Base-by-base conservation (phyloP, 2,329 filamentous ascomycete species). In the Venturia pyrina region DNA sequence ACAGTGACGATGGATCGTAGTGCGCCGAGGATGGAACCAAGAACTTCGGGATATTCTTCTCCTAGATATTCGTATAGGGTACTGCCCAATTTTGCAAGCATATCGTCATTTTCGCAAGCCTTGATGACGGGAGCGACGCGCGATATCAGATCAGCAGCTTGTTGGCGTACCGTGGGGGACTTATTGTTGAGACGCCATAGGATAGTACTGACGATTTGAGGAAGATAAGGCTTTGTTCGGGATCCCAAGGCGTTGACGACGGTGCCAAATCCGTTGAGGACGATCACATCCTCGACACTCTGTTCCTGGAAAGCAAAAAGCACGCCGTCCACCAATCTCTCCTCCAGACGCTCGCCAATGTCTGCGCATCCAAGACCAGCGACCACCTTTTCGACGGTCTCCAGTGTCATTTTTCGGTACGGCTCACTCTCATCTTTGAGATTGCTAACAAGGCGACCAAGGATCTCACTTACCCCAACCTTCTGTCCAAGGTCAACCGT, bases 51-150 rank as follows among this genome's bases (percentile, higher is more conserved):
- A 73, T 99, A 99, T 76, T 99, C 95, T 80, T 99, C 95, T 76
- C 95, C 95, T 0, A 99, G 86, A 74, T 98, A 98, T 78, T 99
- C 95, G 81, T 99, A 99, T 28, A 99, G 84, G 13, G 97, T 93
- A 66, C 96, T 84, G 71, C 93, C 91, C 44, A 99, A 87, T 78
- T 97, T 97, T 71, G 92, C 92, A 87, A 99, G 95, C 64, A 98
- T 83, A 1, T 89, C 90, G 76, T 99, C 95, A 76, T 99, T 93
- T 63, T 92, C 93, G 74, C 95, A 99, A 78, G 98, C 93, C 79
- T 96, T 96, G 93, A 99, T 98, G 63, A 98, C 93, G 83, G 97
- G 93, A 5, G 95, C 95, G 72, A 99, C 96, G 28, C 95, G 90
- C 10, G 93, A 96, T 70, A 99, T 96, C 59, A 99, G 84, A 76